Evolutionary conservation across 2,329 filamentous ascomycete genomes (phyloP).

Genomic region (Huntiella bhutanensis): DNA sequence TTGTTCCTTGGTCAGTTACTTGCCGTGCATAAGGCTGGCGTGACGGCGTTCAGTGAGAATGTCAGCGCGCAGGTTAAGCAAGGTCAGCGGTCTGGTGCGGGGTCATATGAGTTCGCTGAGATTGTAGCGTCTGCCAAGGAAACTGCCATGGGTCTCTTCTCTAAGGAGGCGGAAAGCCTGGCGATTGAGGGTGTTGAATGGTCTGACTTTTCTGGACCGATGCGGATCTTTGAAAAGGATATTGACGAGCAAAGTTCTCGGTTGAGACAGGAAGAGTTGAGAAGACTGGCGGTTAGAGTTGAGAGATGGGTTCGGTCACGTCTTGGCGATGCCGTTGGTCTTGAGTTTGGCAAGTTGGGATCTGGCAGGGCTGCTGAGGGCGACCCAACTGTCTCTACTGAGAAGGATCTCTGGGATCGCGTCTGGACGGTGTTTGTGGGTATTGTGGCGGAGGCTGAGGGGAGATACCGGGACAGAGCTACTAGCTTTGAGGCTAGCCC

Average conservation of each 20-base stretch:
- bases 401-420: constrained; percentile 88
- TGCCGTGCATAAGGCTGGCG: constrained; percentile 75
- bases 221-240: constrained; percentile 69
- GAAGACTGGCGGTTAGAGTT: constrained; percentile 70
- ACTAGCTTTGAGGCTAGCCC: constrained; percentile 84
- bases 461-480: constrained; percentile 68
- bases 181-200: constrained; percentile 64
- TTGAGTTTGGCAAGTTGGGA: constrained; percentile 92
- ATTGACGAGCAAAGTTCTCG: constrained; percentile 72
- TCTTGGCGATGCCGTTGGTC: constrained; percentile 66
- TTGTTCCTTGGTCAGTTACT: constrained; percentile 77
- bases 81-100: constrained; percentile 70
- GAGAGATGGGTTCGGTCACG: constrained; percentile 87
- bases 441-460: constrained; percentile 70
- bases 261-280: constrained; percentile 88
- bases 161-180: constrained; percentile 53
- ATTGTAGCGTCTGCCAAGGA: constrained; percentile 75
- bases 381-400: constrained; percentile 48
- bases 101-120: constrained; percentile 81
- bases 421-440: constrained; percentile 75
- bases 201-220: constrained; percentile 72
- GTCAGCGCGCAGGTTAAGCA: constrained; percentile 74
- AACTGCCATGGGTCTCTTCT: constrained; percentile 55
- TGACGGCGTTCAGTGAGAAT: constrained; percentile 67
- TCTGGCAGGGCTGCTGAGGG: constrained; percentile 69